Percentiles rank a stretch among this genome's conserved stretches.
phyloP scores from a whole-genome alignment of 495 filamentous ascomycete genomes.

The Lindgomyces ingoldianus region DNA sequence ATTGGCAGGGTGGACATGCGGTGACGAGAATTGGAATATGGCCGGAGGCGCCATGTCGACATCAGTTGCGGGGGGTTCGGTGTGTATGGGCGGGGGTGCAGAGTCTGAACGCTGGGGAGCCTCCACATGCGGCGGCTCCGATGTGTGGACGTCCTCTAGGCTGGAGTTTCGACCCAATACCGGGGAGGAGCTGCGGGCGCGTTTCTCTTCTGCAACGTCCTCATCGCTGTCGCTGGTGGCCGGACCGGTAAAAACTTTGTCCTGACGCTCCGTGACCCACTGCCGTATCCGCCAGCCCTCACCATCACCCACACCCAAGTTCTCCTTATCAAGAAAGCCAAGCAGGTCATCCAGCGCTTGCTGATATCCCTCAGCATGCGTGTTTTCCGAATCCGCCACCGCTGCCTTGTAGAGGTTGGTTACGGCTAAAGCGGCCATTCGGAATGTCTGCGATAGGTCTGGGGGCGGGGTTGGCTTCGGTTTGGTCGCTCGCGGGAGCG shows the following conservation, averaged over 20 bases:
- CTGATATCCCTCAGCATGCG: constrained; percentile 80
- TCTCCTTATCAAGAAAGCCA: constrained; percentile 76
- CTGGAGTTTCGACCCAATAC: constrained; percentile 56
- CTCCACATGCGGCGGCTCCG: constrained; percentile 36
- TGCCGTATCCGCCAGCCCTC: constrained; percentile 78
- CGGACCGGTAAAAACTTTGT: constrained; percentile 54
- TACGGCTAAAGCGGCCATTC: constrained; percentile 86
- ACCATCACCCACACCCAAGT: constrained; percentile 73
- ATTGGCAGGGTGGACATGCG: constrained; percentile 64
- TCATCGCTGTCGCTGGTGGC: constrained; percentile 71
- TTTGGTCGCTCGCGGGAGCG: constrained; percentile 50
- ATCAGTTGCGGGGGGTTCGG: constrained; percentile 2
- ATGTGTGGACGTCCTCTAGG: constrained; percentile 41
- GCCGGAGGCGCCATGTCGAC: constrained; percentile 44
- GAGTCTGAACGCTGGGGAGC: constrained; percentile 47
- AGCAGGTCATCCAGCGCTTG: constrained; percentile 91
- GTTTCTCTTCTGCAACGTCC: constrained; percentile 61
- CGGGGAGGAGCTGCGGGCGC: constrained; percentile 61
- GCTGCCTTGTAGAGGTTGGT: constrained; percentile 95
- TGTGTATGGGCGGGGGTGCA: constrained; percentile 37
- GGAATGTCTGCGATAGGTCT: constrained; percentile 85
- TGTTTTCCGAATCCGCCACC: constrained; percentile 69
- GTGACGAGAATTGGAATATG: constrained; percentile 71
- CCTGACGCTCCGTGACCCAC: constrained; percentile 80
- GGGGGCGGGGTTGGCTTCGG: constrained; percentile 65